Conservation (phyloP, 208 protist species). For the Trypanosoma lewisi region DNA sequence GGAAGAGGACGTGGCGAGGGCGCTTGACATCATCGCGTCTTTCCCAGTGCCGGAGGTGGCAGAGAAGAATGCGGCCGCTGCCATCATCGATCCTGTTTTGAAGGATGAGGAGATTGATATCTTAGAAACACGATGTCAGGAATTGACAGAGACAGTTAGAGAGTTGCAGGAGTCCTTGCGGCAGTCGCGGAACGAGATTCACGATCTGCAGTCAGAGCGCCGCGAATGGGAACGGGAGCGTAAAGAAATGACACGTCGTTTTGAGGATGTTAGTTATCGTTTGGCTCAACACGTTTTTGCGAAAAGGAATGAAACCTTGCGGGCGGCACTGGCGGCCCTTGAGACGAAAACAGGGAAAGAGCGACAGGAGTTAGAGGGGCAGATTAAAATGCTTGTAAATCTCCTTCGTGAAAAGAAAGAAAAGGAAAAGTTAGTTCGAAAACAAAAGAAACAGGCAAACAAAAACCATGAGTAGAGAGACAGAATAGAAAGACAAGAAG, state of each 20-base stretch:
- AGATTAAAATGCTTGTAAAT: slow-evolving; percentile 47
- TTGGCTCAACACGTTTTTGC: slow-evolving; percentile 62
- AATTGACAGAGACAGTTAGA: slow-evolving; percentile 10
- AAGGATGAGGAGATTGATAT: slow-evolving; percentile 74
- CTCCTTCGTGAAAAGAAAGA: slow-evolving; percentile 59
- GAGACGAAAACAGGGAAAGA: slow-evolving; percentile 43
- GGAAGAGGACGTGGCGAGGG: slow-evolving; percentile 45
- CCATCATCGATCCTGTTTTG: slow-evolving; percentile 54
- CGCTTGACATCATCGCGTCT: slow-evolving; percentile 32
- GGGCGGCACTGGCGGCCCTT: slow-evolving; percentile 45
- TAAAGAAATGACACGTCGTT: slow-evolving; percentile 33
- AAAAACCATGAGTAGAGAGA: neutral
- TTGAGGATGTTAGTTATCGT: slow-evolving; percentile 75
- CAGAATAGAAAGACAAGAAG: neutral
- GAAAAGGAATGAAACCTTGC: slow-evolving; percentile 48
- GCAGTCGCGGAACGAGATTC: neutral
- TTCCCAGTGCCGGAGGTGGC: slow-evolving; percentile 43
- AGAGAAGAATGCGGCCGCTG: slow-evolving; percentile 27
- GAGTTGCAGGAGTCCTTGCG: slow-evolving; percentile 33
- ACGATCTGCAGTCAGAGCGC: slow-evolving; percentile 6
- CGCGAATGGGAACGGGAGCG: slow-evolving; percentile 29
- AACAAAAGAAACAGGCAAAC: slow-evolving; percentile 7
- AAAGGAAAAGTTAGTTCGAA: slow-evolving; percentile 41
- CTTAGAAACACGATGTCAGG: slow-evolving; percentile 36
- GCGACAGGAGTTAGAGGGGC: slow-evolving; percentile 50